Evolutionary conservation across 2,329 filamentous ascomycete species (phyloP).

Genomic region (Aspergillus ibericus): DNA sequence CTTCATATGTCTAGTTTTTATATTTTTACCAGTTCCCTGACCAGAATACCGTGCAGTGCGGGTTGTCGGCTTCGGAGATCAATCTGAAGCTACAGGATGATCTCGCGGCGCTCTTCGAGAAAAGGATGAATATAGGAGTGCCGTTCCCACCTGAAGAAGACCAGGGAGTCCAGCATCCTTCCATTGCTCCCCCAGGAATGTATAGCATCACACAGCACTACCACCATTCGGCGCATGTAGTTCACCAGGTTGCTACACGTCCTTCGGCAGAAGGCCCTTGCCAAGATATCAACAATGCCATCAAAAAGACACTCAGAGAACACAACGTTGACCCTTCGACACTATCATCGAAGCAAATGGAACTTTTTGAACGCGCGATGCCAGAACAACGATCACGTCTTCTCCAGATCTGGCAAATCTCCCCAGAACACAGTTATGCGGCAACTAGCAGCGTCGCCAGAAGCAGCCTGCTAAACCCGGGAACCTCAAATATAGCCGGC

Average conservation of each 20-base stretch:
- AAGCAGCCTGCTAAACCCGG: background rate
- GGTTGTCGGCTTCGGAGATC: constrained; percentile 43
- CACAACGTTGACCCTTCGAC: constrained; percentile 61
- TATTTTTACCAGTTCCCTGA: constrained; percentile 25
- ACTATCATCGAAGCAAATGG: constrained; percentile 72
- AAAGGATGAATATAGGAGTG: constrained; percentile 65
- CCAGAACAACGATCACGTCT: constrained; percentile 70
- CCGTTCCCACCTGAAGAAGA: constrained; percentile 31
- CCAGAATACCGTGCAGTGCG: constrained; percentile 34
- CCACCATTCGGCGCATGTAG: constrained; percentile 72
- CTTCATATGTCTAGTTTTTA: constrained; percentile 7
- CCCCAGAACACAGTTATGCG: constrained; percentile 46
- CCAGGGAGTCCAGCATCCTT: constrained; percentile 34
- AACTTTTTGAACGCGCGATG: constrained; percentile 75
- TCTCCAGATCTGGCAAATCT: constrained; percentile 82
- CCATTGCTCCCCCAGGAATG: constrained; percentile 51
- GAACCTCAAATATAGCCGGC: background rate
- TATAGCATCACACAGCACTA: constrained; percentile 83
- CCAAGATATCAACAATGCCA: constrained; percentile 30
- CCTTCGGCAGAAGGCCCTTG: constrained; percentile 33
- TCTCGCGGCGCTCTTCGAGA: constrained; percentile 74
- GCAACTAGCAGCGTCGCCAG: constrained; percentile 4
- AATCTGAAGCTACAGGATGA: constrained; percentile 74
- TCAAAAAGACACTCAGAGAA: constrained; percentile 54
- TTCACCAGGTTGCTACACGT: constrained; percentile 48